Evolutionary conservation across 345 rosid genomes (phyloP).

Genomic region (Camelina neglecta): DNA sequence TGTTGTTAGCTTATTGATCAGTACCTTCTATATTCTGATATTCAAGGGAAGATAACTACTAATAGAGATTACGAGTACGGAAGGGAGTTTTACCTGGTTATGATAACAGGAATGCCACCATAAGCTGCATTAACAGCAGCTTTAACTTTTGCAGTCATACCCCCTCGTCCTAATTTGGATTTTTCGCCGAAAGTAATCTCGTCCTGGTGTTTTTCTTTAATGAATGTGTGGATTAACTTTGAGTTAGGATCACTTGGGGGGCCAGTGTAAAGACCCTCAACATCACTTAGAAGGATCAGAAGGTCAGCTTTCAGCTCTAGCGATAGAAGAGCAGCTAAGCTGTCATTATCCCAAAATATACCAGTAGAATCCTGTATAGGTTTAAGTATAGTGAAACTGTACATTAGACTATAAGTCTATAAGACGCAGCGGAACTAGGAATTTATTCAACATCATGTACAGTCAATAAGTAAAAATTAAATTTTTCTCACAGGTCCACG

Average conservation of each 20-base stretch:
- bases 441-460: conserved; percentile 12
- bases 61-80: not conserved
- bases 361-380: conserved; percentile 93
- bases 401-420: conserved; percentile 3
- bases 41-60: conserved; percentile 14
- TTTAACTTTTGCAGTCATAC: conserved; percentile 98
- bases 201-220: conserved; percentile 74
- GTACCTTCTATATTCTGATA: not conserved
- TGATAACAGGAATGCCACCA: conserved; percentile 92
- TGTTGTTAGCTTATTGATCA: conserved; percentile 35
- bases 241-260: conserved; percentile 94
- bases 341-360: conserved; percentile 99
- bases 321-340: conserved; percentile 91
- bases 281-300: conserved; percentile 90
- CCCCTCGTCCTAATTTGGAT: conserved; percentile 96
- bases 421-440: not conserved
- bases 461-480: not conserved
- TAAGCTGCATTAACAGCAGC: conserved; percentile 92
- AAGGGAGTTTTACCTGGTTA: conserved; percentile 68
- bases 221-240: conserved; percentile 80
- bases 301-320: conserved; percentile 95
- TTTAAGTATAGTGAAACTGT: conserved; percentile 1
- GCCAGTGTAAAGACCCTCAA: conserved; percentile 95
- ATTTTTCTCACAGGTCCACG: not conserved
- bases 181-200: conserved; percentile 97